Evolutionary conservation across 495 filamentous ascomycete genomes (phyloP), one percentile per base, ranked within the genome.

Genomic region (Chaetomium tenue): DNA sequence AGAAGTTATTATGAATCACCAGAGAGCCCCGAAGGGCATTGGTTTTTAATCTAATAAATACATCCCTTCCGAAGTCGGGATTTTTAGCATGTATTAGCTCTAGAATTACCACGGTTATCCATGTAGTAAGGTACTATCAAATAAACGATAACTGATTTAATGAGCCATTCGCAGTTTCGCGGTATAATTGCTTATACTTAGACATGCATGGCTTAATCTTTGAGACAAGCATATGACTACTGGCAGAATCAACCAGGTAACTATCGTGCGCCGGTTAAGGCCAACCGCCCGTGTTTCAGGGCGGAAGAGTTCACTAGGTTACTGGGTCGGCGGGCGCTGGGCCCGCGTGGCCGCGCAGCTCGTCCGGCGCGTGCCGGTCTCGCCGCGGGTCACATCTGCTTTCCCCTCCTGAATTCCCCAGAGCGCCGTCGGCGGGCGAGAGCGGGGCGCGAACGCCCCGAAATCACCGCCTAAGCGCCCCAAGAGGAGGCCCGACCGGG

Each of bases 91-190:
- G 80, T 87, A 87, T 86, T 87, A 87, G 83, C 83, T 86, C 81
- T 87, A 87, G 83, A 87, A 87, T 87, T 87, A 87, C 83, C 80
- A 87, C 82, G 79, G 84, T 82, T 87, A 87, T 87, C 82, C 81
- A 87, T 81, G 82, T 87, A 86, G 82, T 83, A 84, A 84, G 82
- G 83, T 84, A 86, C 80, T 85, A 86, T 86, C 81, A 85, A 86
- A 87, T 86, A 86, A 86, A 86, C 81, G 77, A 87, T 86, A 86
- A 86, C 81, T 87, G 80, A 86, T 86, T 85, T 86, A 86, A 86
- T 86, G 80, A 87, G 82, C 82, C 81, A 86, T 87, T 87, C 81
- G 83, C 81, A 86, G 82, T 87, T 87, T 87, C 83, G 84, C 83
- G 63, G 81, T 87, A 85, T 82, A 86, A 73, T 82, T 86, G 80